Evolutionary conservation across 2,329 filamentous ascomycete genomes (phyloP).

Genomic region (Metarhizium humberi): DNA sequence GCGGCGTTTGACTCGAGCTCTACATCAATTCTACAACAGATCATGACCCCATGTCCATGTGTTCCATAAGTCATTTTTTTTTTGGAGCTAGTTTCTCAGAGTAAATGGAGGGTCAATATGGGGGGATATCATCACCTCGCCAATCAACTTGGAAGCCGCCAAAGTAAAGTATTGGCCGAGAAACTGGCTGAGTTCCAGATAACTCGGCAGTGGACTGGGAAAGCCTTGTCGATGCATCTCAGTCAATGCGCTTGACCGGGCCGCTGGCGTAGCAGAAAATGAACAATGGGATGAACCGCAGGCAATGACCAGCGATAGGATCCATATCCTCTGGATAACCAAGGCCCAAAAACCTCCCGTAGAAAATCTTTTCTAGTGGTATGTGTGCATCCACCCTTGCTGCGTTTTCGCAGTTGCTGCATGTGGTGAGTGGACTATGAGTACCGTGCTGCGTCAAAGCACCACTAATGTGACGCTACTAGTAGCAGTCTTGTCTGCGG

Average conservation of each 20-base stretch:
- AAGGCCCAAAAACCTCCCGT: too few species aligned
- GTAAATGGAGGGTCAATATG: too few species aligned
- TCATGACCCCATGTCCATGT: not conserved
- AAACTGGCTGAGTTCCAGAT: too few species aligned
- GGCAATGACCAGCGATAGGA: not conserved
- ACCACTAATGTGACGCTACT: not conserved
- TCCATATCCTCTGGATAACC: too few species aligned
- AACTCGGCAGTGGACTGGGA: too few species aligned
- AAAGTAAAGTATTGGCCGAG: too few species aligned
- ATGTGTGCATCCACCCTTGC: not conserved
- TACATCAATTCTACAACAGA: not conserved
- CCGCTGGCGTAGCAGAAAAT: too few species aligned
- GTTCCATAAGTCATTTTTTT: not conserved
- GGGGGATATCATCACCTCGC: too few species aligned
- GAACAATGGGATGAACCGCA: not conserved
- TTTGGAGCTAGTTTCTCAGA: too few species aligned
- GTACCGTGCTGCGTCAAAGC: conserved; percentile 4
- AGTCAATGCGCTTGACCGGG: not conserved
- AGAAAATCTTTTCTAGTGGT: too few species aligned
- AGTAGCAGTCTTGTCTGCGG: not conserved
- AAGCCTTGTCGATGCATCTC: not conserved
- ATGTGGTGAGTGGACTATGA: not conserved
- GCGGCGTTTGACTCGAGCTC: not conserved
- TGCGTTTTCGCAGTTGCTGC: not conserved
- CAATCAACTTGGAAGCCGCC: too few species aligned